Base-by-base conservation (phyloP, 345 rosid genomes). In the Linum usitatissimum region DNA sequence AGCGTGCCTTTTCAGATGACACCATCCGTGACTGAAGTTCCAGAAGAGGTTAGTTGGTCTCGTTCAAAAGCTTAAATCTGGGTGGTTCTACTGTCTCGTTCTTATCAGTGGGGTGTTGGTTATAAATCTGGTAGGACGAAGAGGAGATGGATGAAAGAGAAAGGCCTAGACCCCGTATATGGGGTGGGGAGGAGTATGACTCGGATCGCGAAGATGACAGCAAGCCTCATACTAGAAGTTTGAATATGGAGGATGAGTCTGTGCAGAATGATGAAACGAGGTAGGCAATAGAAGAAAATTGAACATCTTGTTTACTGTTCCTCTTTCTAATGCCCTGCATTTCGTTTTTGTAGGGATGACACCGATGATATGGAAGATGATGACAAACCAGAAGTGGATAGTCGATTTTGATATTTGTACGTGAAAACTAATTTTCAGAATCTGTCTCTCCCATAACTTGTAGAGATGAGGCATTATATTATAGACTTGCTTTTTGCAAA, bases 201-300 rank as follows among this genome's bases (percentile, higher is more conserved):
- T 90, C 97, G 6, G 99, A 90, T 66, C 80, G 76, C 54, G 97
- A 87, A 34, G 90, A 84, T 31, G 94, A 83, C 68, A 83, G 78
- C 48, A 85, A 76, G 66, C 80, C 78, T 62, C 73, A 3, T 17
- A 74, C 65, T 34, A 75, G 79, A 64, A 78, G 72, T 66, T 63
- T 68, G 28, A 69, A 62, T 69, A 67, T 60, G 55, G 76, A 36
- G 72, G 79, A 59, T 57, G 74, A 21, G 55, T 55, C 62, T 54
- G 59, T 63, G 57, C 78, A 72, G 75, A 78, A 83, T 62, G 81
- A 70, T 62, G 78, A 77, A 62, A 81, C 55, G 69, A 75, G 82
- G 92, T 78, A 72, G 65, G 64, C 51, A 38, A 51, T 23, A 0
- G 14, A 39, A 5, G 30, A 30, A 15, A 15, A 9, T 21, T 30